phyloP scores from a whole-genome alignment of 306 rosid genomes.

The Comarum palustre region DNA sequence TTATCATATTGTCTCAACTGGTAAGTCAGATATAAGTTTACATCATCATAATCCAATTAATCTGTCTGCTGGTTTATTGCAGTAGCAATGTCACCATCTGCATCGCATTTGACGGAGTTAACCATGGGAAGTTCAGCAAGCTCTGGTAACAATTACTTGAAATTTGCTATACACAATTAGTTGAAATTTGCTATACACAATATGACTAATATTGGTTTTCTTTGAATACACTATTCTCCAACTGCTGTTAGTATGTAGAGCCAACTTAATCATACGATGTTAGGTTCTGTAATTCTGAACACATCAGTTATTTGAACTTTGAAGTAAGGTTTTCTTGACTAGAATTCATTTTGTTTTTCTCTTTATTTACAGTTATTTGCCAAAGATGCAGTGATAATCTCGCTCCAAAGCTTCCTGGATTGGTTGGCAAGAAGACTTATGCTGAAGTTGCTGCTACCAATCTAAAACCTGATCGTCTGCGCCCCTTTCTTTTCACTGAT shows the following conservation, averaged over 20 bases:
- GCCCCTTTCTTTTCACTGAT: constrained; percentile 41
- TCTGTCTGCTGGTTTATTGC: constrained; percentile 16
- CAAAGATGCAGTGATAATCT: constrained; percentile 46
- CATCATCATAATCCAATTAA: constrained; percentile 12
- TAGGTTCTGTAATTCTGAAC: background rate
- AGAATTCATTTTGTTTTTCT: background rate
- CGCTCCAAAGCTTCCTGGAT: constrained; percentile 44
- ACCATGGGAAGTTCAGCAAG: constrained; percentile 81
- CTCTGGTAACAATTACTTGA: constrained; percentile 48
- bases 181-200: no score
- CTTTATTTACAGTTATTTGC: constrained; percentile 6
- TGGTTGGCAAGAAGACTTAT: constrained; percentile 42
- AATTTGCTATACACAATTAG: background rate
- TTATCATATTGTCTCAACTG: background rate
- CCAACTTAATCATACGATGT: background rate
- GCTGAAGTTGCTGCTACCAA: constrained; percentile 34
- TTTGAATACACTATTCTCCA: background rate
- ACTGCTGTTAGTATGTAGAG: background rate
- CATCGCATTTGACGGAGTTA: constrained; percentile 22
- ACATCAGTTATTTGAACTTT: background rate
- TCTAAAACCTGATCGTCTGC: constrained; percentile 40
- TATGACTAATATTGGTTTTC: constrained; percentile 1
- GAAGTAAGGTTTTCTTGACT: no score
- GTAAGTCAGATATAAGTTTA: background rate
- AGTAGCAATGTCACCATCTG: constrained; percentile 19